phyloP scores from a whole-genome alignment of 495 filamentous ascomycete species.

The Tuber umbilicatum region DNA sequence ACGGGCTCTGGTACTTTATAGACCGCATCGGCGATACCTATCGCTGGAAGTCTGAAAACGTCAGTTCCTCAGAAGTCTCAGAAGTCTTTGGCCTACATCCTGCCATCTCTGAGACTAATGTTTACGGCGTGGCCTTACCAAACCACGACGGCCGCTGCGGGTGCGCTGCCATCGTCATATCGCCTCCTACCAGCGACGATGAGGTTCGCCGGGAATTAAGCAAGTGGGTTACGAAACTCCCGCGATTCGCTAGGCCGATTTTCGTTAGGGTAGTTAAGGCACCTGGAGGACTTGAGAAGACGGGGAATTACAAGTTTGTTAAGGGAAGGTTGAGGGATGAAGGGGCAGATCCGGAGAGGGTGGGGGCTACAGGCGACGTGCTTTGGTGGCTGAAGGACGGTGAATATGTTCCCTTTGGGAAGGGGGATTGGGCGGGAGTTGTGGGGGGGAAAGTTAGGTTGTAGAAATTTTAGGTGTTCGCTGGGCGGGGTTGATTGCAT shows the following conservation, averaged over 20 bases:
- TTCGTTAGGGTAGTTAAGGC: constrained; percentile 63
- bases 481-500: background rate
- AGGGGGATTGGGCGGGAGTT: constrained; percentile 62
- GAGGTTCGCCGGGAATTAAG: constrained; percentile 24
- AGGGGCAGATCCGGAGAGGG: constrained; percentile 62
- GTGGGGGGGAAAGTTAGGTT: constrained; percentile 63
- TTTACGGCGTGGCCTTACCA: constrained; percentile 79
- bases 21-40: constrained; percentile 93
- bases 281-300: constrained; percentile 50
- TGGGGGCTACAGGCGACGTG: constrained; percentile 48
- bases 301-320: constrained; percentile 84
- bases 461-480: constrained; percentile 42
- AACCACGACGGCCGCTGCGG: constrained; percentile 81
- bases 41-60: constrained; percentile 93
- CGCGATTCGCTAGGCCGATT: constrained; percentile 68
- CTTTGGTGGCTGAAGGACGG: constrained; percentile 64
- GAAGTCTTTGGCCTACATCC: constrained; percentile 64
- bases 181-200: constrained; percentile 44
- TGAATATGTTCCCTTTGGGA: constrained; percentile 61
- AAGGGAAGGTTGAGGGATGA: constrained; percentile 63
- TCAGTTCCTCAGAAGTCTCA: constrained; percentile 75
- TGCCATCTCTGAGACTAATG: constrained; percentile 68
- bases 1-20: constrained; percentile 74
- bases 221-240: constrained; percentile 52
- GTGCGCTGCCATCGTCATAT: constrained; percentile 60